Evolutionary conservation across 495 filamentous ascomycete genomes (phyloP).

Genomic region (Tuber aestivum): DNA sequence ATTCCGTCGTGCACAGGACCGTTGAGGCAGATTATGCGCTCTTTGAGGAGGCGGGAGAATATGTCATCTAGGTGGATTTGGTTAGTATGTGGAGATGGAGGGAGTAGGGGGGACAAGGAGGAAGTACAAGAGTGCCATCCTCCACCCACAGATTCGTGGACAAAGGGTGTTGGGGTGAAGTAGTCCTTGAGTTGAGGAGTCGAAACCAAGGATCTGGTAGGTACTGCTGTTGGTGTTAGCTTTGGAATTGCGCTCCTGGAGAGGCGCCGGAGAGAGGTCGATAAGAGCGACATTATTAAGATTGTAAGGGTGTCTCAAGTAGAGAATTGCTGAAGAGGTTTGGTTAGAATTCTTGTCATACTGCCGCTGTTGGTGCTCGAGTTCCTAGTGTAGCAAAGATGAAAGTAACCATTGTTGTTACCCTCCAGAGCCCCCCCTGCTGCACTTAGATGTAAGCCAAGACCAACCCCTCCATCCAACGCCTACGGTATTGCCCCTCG

Average conservation of each 20-base stretch:
- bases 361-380: background rate
- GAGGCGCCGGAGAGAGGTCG: constrained; percentile 12
- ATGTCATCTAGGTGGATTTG: constrained; percentile 34
- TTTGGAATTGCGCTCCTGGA: constrained; percentile 7
- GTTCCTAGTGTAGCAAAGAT: background rate
- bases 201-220: constrained; percentile 18
- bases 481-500: background rate
- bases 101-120: background rate
- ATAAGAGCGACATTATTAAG: constrained; percentile 17
- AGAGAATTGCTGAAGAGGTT: background rate
- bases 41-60: constrained; percentile 48
- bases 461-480: background rate
- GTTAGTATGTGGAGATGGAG: background rate
- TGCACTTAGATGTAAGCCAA: background rate
- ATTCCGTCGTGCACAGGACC: constrained; percentile 82
- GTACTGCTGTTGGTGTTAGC: background rate
- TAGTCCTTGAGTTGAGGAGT: constrained; percentile 21
- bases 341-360: background rate
- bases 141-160: constrained; percentile 41
- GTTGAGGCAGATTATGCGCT: constrained; percentile 94
- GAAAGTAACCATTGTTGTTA: constrained; percentile 5
- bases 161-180: constrained; percentile 40
- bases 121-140: constrained; percentile 43
- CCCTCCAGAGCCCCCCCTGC: constrained; percentile 12
- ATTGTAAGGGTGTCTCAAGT: constrained; percentile 3